phyloP scores from a whole-genome alignment of 2,329 filamentous ascomycete genomes.

The Aspergillus tubingensis region DNA sequence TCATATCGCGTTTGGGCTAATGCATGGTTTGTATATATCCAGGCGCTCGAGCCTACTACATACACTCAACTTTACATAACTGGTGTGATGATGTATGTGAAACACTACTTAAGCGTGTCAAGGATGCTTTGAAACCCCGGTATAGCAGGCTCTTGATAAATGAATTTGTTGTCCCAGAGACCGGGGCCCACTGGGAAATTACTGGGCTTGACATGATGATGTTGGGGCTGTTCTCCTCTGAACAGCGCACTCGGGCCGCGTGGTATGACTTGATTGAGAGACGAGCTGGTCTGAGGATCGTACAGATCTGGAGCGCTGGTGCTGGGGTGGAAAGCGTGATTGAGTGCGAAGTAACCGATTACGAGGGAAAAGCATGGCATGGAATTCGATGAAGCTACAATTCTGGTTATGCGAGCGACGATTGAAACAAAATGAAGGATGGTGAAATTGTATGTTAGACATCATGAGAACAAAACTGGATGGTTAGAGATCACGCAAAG shows the following conservation, averaged over 20 bases:
- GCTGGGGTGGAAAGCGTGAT: conserved; percentile 28
- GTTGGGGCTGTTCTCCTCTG: conserved; percentile 42
- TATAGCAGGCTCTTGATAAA: conserved; percentile 49
- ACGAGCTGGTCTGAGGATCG: conserved; percentile 39
- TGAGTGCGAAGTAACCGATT: conserved; percentile 21
- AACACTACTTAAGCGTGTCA: conserved; percentile 32
- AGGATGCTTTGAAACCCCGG: conserved; percentile 35
- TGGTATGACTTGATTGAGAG: conserved; percentile 37
- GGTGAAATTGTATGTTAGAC: no score
- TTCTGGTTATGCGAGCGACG: no score
- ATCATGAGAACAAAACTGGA: no score
- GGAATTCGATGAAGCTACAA: no score
- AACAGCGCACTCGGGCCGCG: conserved; percentile 44
- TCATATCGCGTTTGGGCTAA: not conserved
- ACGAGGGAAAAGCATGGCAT: no score
- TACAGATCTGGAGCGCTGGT: conserved; percentile 33
- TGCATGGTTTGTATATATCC: not conserved
- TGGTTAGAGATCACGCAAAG: no score
- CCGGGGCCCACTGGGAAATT: conserved; percentile 33
- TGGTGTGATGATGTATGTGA: conserved; percentile 37
- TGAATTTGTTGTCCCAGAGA: conserved; percentile 45
- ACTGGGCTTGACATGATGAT: conserved; percentile 46
- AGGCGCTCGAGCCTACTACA: conserved; percentile 35
- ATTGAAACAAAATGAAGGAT: no score
- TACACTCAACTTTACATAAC: conserved; percentile 27